These are phyloP conservation scores for Pseudogymnoascus sp. DNA, from an alignment of 2,329 filamentous ascomycete species.

Conservation along the genomic window DNA sequence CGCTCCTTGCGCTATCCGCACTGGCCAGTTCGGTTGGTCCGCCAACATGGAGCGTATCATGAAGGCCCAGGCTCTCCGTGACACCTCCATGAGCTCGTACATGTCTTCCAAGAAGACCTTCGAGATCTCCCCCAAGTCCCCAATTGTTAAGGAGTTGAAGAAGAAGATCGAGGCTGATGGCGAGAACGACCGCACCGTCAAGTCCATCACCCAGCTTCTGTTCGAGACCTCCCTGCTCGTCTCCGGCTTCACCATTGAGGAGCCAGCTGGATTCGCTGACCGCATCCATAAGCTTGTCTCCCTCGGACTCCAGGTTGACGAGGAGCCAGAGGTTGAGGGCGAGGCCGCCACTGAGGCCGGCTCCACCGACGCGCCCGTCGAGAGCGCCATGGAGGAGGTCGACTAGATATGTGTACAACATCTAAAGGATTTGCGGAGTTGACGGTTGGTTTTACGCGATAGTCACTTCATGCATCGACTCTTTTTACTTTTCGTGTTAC, in stretches of 20 bases:
- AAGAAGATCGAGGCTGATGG: slow-evolving; percentile 97
- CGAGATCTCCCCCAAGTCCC: slow-evolving; percentile 97
- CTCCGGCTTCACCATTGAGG: slow-evolving; percentile 98
- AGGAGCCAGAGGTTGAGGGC: slow-evolving; percentile 70
- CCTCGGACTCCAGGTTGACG: slow-evolving; percentile 93
- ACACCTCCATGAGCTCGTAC: slow-evolving; percentile 99
- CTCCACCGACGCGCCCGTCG: slow-evolving; percentile 49
- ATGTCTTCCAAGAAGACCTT: slow-evolving; percentile 99
- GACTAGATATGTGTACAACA: slow-evolving; percentile 56
- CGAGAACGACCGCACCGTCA: slow-evolving; percentile 98
- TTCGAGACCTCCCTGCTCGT: slow-evolving; percentile 98
- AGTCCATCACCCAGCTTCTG: slow-evolving; percentile 96
- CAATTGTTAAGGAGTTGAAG: slow-evolving; percentile 98
- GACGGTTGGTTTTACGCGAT: slow-evolving; percentile 9
- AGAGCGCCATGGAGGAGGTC: slow-evolving; percentile 98
- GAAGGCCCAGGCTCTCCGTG: slow-evolving; percentile 99
- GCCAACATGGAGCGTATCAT: slow-evolving; percentile 99
- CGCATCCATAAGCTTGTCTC: slow-evolving; percentile 99
- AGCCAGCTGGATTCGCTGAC: slow-evolving; percentile 95
- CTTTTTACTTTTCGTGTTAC: slow-evolving; percentile 11
- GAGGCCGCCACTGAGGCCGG: slow-evolving; percentile 52
- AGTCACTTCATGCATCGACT: slow-evolving; percentile 4
- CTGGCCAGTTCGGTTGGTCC: slow-evolving; percentile 99
- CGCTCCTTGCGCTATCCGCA: slow-evolving; percentile 96
- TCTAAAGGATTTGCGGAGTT: slow-evolving; percentile 9